A percentile compares a stretch with the other conserved stretches of the same genome.
These are phyloP conservation scores for Amoebophrya sp. DNA, from an alignment of 169 alveolate genomes.

Conservation along the genomic window DNA sequence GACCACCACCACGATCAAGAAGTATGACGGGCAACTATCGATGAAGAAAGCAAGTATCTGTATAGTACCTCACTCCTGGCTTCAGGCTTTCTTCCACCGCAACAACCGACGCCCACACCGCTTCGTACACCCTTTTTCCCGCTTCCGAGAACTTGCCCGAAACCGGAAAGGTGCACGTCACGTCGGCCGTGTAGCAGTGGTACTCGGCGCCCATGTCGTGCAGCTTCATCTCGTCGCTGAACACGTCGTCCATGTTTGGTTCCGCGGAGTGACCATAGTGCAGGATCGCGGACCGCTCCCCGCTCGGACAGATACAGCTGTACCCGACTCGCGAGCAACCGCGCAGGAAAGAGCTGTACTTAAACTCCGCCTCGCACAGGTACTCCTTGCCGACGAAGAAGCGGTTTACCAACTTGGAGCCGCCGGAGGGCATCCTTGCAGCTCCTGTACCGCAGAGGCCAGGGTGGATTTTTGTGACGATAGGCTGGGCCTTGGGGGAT, in stretches of 20 bases:
- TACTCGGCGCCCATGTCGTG: slow-evolving; percentile 34
- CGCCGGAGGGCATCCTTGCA: no score
- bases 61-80: slow-evolving; percentile 66
- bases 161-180: slow-evolving; percentile 65
- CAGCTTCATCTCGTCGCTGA: slow-evolving; percentile 5
- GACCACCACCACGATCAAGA: not conserved
- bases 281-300: slow-evolving; percentile 9
- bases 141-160: slow-evolving; percentile 57
- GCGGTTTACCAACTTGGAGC: not conserved
- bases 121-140: slow-evolving; percentile 47
- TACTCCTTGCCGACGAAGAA: not conserved
- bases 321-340: slow-evolving; percentile 18
- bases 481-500: no score
- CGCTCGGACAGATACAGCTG: slow-evolving; percentile 13
- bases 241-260: slow-evolving; percentile 11
- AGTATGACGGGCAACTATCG: not conserved
- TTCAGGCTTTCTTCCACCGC: slow-evolving; percentile 43
- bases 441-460: no score
- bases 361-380: not conserved
- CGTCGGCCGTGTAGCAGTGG: slow-evolving; percentile 61
- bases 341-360: not conserved
- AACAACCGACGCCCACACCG: slow-evolving; percentile 55
- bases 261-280: slow-evolving; percentile 37
- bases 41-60: not conserved
- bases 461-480: no score